These are phyloP conservation scores for Apophysomyces elegans DNA, from an alignment of 371 early-diverging fungal species.

Conservation along the genomic window DNA sequence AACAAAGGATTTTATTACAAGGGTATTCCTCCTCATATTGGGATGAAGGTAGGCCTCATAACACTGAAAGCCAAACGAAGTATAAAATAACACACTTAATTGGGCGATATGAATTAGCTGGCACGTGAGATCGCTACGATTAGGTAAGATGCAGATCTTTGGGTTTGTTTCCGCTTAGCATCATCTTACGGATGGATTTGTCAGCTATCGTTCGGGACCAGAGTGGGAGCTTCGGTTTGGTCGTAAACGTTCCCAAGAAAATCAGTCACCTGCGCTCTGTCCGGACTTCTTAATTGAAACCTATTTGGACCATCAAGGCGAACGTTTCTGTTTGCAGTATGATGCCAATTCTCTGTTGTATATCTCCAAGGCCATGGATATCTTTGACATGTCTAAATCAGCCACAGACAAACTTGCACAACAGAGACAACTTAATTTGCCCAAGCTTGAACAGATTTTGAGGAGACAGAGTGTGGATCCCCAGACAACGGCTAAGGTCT, in stretches of 20 bases:
- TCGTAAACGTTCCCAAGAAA: conserved; percentile 74
- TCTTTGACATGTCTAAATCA: conserved; percentile 89
- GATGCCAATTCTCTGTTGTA: conserved; percentile 94
- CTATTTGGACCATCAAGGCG: conserved; percentile 95
- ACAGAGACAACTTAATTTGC: conserved; percentile 48
- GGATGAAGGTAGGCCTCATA: conserved; percentile 76
- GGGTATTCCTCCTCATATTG: conserved; percentile 88
- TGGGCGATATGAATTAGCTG: conserved; percentile 39
- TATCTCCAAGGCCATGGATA: conserved; percentile 96
- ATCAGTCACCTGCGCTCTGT: conserved; percentile 80
- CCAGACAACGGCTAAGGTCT: conserved; percentile 30
- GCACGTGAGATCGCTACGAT: conserved; percentile 90
- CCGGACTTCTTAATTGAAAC: conserved; percentile 96
- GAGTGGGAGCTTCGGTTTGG: conserved; percentile 98
- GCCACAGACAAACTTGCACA: conserved; percentile 44
- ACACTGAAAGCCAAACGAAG: background rate
- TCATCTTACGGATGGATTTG: background rate
- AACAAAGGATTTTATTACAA: conserved; percentile 93
- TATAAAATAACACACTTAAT: background rate
- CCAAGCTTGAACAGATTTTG: conserved; percentile 34
- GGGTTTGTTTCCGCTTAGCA: background rate
- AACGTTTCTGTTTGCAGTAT: conserved; percentile 89
- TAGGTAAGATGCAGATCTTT: conserved; percentile 29
- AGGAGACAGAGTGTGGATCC: conserved; percentile 18
- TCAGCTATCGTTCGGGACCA: conserved; percentile 91